A percentile compares a stretch with the other conserved stretches of the same genome.
Conservation (phyloP, 139 green algal genomes). For the Edaphochlamys debaryana region DNA sequence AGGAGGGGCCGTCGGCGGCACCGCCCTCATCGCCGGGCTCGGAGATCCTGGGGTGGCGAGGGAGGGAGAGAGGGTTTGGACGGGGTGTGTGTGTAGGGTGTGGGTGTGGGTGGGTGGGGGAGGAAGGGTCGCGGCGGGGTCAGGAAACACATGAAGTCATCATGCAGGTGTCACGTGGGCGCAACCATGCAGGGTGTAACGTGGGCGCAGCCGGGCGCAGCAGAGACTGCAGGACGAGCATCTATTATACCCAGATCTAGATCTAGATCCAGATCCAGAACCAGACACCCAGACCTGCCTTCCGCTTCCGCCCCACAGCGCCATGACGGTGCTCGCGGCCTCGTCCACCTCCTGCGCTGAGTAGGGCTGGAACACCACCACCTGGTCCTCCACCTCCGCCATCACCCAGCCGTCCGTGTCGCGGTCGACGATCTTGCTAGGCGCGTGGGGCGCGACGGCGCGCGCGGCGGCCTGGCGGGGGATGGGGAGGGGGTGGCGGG, state of each 20-base stretch:
- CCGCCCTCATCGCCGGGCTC: constrained; percentile 17
- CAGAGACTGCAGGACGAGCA: too few species aligned
- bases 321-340: constrained; percentile 13
- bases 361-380: constrained; percentile 31
- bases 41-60: constrained; percentile 4
- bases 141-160: too few species aligned
- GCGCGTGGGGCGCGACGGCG: not conserved
- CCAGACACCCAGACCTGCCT: too few species aligned
- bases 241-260: too few species aligned
- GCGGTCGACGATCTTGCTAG: constrained; percentile 15
- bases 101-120: too few species aligned
- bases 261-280: too few species aligned
- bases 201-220: too few species aligned
- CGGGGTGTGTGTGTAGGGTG: too few species aligned
- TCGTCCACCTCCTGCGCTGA: constrained; percentile 11
- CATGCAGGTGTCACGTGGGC: too few species aligned
- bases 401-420: constrained; percentile 25
- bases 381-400: constrained; percentile 14
- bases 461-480: not conserved
- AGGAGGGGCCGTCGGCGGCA: not conserved
- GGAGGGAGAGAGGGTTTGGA: too few species aligned
- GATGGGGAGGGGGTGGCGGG: not conserved
- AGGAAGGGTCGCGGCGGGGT: too few species aligned
- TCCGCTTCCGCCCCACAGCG: constrained; percentile 6
- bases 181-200: too few species aligned